These are phyloP conservation scores for Thermochaetoides thermophila DNA, from an alignment of 495 filamentous ascomycete species.

Conservation along the genomic window DNA sequence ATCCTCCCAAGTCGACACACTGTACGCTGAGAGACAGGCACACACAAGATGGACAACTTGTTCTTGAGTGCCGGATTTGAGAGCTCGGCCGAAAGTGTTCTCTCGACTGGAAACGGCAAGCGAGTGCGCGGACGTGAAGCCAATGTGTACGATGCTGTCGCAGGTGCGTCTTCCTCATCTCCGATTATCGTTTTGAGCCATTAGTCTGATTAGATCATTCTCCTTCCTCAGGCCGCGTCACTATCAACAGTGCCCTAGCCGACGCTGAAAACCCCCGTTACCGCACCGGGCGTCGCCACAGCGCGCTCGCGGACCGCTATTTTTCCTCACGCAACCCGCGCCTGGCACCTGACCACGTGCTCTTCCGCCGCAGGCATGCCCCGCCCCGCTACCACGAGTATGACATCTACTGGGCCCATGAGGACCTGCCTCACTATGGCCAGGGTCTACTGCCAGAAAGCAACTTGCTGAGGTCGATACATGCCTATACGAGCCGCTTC, in stretches of 20 bases:
- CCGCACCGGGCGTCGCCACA: constrained; percentile 25
- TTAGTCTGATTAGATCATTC: no score
- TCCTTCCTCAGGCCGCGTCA: constrained; percentile 36
- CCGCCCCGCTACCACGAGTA: constrained; percentile 51
- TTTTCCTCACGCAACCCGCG: constrained; percentile 33
- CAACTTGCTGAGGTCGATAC: constrained; percentile 62
- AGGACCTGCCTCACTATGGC: constrained; percentile 28
- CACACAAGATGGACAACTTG: no score
- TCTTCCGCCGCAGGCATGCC: constrained; percentile 49
- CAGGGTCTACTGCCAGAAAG: constrained; percentile 45
- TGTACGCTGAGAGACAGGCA: no score
- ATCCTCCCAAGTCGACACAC: no score
- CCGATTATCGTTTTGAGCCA: no score
- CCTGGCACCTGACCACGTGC: constrained; percentile 57
- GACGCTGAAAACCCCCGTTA: constrained; percentile 17
- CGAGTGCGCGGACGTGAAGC: constrained; percentile 20
- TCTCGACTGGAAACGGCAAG: not conserved
- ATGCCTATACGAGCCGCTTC: constrained; percentile 58
- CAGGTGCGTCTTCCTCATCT: constrained; percentile 42
- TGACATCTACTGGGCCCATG: constrained; percentile 51
- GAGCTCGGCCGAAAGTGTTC: not conserved
- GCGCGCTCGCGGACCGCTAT: constrained; percentile 34
- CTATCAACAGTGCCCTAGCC: constrained; percentile 11
- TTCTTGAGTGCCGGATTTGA: not conserved
- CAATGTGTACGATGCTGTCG: constrained; percentile 68